Conservation (phyloP, 371 early-diverging fungal genomes). For the Nematocida sp. region DNA sequence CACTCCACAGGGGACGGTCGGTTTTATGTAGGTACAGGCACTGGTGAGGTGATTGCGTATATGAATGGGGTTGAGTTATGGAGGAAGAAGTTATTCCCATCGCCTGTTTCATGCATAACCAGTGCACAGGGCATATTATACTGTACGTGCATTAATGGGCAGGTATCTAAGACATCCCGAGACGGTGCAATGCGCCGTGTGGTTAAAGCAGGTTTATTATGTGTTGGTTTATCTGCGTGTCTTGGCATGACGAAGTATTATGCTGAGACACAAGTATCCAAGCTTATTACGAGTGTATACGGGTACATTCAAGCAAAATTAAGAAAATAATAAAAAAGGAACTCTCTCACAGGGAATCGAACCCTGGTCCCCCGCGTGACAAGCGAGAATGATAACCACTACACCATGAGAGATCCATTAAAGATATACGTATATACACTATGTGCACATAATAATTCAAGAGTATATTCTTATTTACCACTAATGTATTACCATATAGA, state of each 20-base stretch:
- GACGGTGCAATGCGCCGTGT: not conserved
- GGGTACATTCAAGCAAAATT: not conserved
- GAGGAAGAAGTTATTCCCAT: slow-evolving; percentile 33
- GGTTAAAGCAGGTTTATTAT: not conserved
- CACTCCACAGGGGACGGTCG: not conserved
- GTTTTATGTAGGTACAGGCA: slow-evolving; percentile 38
- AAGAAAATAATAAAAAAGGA: slow-evolving; percentile 40
- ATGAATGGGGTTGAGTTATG: slow-evolving; percentile 27
- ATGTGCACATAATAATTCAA: too few relatives aligned
- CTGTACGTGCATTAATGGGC: slow-evolving; percentile 45
- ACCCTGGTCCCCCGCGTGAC: slow-evolving; percentile 70
- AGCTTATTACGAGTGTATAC: not conserved
- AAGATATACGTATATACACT: not conserved
- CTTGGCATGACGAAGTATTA: not conserved
- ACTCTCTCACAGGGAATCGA: slow-evolving; percentile 70
- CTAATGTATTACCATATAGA: too few relatives aligned
- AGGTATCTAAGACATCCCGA: not conserved
- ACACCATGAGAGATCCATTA: slow-evolving; percentile 67
- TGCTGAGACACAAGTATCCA: not conserved
- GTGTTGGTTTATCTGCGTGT: slow-evolving; percentile 2
- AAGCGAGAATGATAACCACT: slow-evolving; percentile 70
- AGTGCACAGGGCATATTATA: not conserved
- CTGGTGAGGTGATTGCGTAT: slow-evolving; percentile 31
- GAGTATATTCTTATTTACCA: too few relatives aligned
- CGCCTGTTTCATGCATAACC: slow-evolving; percentile 21